Evolutionary conservation across 2,329 filamentous ascomycete genomes (phyloP).

Genomic region (Diaporthe aspalathi): DNA sequence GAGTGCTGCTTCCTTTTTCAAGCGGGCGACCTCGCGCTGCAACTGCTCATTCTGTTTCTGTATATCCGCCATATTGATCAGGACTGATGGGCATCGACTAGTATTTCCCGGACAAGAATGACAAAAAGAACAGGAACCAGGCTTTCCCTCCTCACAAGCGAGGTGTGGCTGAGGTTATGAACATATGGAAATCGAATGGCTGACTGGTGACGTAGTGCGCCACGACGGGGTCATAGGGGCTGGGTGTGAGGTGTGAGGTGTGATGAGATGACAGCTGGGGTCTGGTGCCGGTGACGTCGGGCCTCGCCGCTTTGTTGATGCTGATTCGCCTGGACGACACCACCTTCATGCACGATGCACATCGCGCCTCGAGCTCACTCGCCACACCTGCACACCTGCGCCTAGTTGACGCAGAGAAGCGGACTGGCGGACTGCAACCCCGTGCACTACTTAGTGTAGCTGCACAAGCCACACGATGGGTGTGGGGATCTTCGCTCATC

Average conservation of each 20-base stretch:
- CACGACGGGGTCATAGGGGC: neutral
- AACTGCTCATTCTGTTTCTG: conserved; percentile 26
- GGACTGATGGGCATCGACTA: neutral
- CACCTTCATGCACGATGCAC: conserved; percentile 34
- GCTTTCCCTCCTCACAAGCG: neutral
- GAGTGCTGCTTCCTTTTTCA: conserved; percentile 32
- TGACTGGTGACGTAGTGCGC: conserved; percentile 33
- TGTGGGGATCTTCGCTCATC: conserved; percentile 19
- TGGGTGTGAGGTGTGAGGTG: neutral
- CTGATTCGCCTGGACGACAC: conserved; percentile 31
- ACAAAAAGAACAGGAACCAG: neutral
- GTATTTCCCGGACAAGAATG: neutral
- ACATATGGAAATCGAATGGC: conserved; percentile 18
- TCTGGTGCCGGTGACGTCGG: conserved; percentile 35
- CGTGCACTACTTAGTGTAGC: no score
- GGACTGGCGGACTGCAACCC: conserved; percentile 21
- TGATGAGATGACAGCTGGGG: conserved; percentile 29
- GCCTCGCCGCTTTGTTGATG: neutral
- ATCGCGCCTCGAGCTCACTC: conserved; percentile 33
- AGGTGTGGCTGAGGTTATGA: conserved; percentile 29
- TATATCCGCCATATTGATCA: conserved; percentile 32
- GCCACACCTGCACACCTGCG: conserved; percentile 35
- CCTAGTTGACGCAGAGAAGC: conserved; percentile 21
- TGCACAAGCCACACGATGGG: conserved; percentile 26
- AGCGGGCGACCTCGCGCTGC: conserved; percentile 34